phyloP scores from a whole-genome alignment of 768 basidiomycete genomes.

The Calocybe indica region DNA sequence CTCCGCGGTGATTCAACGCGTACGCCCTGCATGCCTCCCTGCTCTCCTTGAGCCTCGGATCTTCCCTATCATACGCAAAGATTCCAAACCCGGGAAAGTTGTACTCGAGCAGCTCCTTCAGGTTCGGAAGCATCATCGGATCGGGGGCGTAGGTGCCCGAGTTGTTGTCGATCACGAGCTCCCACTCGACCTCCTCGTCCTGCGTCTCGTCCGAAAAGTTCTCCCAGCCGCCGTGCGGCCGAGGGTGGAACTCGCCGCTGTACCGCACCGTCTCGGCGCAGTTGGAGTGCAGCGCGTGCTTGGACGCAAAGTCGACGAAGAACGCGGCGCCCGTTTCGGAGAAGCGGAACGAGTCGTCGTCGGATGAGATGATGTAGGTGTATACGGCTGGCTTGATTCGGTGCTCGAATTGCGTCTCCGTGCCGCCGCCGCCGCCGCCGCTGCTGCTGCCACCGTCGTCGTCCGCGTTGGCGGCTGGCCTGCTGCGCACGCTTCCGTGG shows the following conservation, averaged over 20 bases:
- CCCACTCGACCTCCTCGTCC: slow-evolving; percentile 64
- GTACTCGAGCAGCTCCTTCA: slow-evolving; percentile 59
- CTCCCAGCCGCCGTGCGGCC: slow-evolving; percentile 65
- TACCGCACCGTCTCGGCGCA: slow-evolving; percentile 64
- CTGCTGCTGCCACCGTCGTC: background rate
- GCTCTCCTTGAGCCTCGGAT: slow-evolving; percentile 51
- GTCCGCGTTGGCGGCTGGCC: too few species aligned
- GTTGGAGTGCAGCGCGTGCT: slow-evolving; percentile 81
- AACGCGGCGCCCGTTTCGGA: slow-evolving; percentile 86
- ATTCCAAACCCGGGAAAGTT: slow-evolving; percentile 69
- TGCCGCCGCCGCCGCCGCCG: slow-evolving; percentile 5
- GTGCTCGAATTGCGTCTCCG: slow-evolving; percentile 13
- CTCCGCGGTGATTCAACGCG: slow-evolving; percentile 54
- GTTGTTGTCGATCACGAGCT: slow-evolving; percentile 82
- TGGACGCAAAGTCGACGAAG: slow-evolving; percentile 81
- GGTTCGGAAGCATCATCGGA: slow-evolving; percentile 47
- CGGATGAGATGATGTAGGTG: slow-evolving; percentile 76
- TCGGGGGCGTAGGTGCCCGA: slow-evolving; percentile 83
- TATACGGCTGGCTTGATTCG: slow-evolving; percentile 80
- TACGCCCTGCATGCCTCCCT: slow-evolving; percentile 64
- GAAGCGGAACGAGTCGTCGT: slow-evolving; percentile 75
- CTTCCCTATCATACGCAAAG: slow-evolving; percentile 46
- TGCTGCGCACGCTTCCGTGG: slow-evolving; percentile 21
- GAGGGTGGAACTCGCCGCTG: slow-evolving; percentile 74
- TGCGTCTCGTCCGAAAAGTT: slow-evolving; percentile 47